These are phyloP conservation scores for Dothiorella sarmentorum DNA, from an alignment of 2,329 filamentous ascomycete genomes.

Conservation along the genomic window DNA sequence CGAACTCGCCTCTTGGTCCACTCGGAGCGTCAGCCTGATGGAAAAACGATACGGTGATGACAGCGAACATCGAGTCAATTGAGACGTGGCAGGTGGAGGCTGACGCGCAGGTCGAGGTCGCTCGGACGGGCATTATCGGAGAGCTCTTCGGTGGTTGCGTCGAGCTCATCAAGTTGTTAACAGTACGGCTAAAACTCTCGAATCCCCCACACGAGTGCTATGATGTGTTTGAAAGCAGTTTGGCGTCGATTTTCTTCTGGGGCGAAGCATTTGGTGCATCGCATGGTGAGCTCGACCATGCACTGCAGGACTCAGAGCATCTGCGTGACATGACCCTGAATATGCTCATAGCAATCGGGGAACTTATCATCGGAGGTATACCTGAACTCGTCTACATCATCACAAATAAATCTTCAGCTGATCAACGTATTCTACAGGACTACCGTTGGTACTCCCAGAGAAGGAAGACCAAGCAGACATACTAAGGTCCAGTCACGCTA, in stretches of 20 bases:
- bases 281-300: slow-evolving; percentile 11
- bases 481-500: too few relatives aligned
- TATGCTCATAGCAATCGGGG: slow-evolving; percentile 9
- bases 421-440: too few relatives aligned
- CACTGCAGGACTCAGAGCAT: slow-evolving; percentile 11
- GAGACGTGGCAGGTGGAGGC: too few relatives aligned
- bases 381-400: background rate
- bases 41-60: too few relatives aligned
- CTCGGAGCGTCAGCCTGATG: too few relatives aligned
- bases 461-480: too few relatives aligned
- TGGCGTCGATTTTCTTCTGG: slow-evolving; percentile 16
- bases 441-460: too few relatives aligned
- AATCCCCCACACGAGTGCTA: background rate
- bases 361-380: slow-evolving; percentile 12
- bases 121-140: too few relatives aligned
- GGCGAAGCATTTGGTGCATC: slow-evolving; percentile 14
- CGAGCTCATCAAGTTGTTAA: background rate
- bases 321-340: slow-evolving; percentile 14
- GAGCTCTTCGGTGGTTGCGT: background rate
- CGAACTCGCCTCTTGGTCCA: too few relatives aligned
- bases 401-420: too few relatives aligned
- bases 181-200: background rate
- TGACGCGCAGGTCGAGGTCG: too few relatives aligned
- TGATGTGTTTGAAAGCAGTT: background rate
- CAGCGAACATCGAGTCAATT: too few relatives aligned